These are phyloP conservation scores for Podaxis sp. DNA, from an alignment of 768 basidiomycete species.

Conservation along the genomic window DNA sequence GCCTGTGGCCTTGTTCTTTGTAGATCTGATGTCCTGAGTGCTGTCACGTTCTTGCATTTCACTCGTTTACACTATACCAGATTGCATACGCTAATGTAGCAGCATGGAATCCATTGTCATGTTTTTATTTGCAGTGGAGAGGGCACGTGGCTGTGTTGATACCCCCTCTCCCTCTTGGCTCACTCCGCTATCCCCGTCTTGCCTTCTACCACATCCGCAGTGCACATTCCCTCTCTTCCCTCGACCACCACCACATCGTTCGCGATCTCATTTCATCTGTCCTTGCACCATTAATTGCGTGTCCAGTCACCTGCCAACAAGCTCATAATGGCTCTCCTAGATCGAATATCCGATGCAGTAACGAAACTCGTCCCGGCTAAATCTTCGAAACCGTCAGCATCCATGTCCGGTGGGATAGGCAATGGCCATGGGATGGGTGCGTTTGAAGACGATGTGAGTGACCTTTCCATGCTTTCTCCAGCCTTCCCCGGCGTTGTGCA, in stretches of 20 bases:
- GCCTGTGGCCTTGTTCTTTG: slow-evolving; percentile 9
- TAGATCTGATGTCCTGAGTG: slow-evolving; percentile 15
- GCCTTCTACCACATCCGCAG: slow-evolving; percentile 7
- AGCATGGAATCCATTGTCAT: slow-evolving; percentile 10
- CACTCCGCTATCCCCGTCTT: not conserved
- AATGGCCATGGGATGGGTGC: slow-evolving; percentile 57
- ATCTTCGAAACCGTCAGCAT: slow-evolving; percentile 35
- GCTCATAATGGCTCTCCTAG: slow-evolving; percentile 52
- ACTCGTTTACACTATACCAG: slow-evolving; percentile 15
- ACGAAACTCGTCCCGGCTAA: slow-evolving; percentile 47
- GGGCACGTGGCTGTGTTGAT: slow-evolving; percentile 13
- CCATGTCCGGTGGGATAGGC: slow-evolving; percentile 57
- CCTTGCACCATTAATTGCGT: not conserved
- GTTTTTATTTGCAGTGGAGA: not conserved
- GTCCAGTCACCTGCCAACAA: slow-evolving; percentile 6
- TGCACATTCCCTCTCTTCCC: not conserved
- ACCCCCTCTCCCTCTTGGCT: not conserved
- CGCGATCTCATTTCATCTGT: not conserved
- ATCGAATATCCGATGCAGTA: slow-evolving; percentile 54
- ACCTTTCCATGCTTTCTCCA: slow-evolving; percentile 6
- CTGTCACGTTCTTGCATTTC: slow-evolving; percentile 14
- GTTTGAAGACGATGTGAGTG: slow-evolving; percentile 74
- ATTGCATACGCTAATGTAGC: slow-evolving; percentile 17
- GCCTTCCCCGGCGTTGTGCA: not conserved
- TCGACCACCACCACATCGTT: not conserved